Conservation (phyloP, 2,329 filamentous ascomycete genomes). For the Alternaria solani region DNA sequence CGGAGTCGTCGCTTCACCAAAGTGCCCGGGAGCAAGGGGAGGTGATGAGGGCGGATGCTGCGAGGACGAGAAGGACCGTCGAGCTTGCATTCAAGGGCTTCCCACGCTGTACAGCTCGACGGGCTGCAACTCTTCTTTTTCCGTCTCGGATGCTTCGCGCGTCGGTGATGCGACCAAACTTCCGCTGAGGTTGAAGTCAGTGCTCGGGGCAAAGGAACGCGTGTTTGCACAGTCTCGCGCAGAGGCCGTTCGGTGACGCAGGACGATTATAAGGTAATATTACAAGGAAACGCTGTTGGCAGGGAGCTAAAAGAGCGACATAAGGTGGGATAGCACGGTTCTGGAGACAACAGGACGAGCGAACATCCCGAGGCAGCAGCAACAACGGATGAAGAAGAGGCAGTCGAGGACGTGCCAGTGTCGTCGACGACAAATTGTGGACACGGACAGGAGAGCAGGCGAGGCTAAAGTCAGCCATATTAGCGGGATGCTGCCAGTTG, state of each 20-base stretch:
- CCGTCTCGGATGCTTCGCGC: constrained; percentile 30
- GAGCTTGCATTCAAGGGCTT: constrained; percentile 52
- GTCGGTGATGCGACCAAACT: constrained; percentile 22
- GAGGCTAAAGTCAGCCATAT: constrained; percentile 17
- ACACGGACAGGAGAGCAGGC: constrained; percentile 22
- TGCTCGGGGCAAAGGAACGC: constrained; percentile 15
- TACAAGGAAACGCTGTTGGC: constrained; percentile 45
- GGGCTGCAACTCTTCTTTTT: constrained; percentile 29
- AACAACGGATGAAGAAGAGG: constrained; percentile 31
- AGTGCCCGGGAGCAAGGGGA: constrained; percentile 38
- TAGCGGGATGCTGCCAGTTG: constrained; percentile 15
- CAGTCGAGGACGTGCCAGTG: constrained; percentile 27
- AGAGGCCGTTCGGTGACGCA: constrained; percentile 35
- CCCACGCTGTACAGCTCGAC: constrained; percentile 20
- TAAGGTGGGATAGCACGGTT: constrained; percentile 41
- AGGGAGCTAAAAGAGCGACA: constrained; percentile 51
- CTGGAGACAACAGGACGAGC: constrained; percentile 38
- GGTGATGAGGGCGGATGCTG: constrained; percentile 47
- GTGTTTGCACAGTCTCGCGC: constrained; percentile 24
- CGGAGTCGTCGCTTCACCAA: constrained; percentile 33
- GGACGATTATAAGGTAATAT: constrained; percentile 39
- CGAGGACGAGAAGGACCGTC: constrained; percentile 45
- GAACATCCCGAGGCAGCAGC: constrained; percentile 46
- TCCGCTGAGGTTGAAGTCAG: constrained; percentile 17
- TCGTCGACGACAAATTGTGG: constrained; percentile 29